Evolutionary conservation across 2,329 filamentous ascomycete species (phyloP).

Genomic region (Ophiostoma ips): DNA sequence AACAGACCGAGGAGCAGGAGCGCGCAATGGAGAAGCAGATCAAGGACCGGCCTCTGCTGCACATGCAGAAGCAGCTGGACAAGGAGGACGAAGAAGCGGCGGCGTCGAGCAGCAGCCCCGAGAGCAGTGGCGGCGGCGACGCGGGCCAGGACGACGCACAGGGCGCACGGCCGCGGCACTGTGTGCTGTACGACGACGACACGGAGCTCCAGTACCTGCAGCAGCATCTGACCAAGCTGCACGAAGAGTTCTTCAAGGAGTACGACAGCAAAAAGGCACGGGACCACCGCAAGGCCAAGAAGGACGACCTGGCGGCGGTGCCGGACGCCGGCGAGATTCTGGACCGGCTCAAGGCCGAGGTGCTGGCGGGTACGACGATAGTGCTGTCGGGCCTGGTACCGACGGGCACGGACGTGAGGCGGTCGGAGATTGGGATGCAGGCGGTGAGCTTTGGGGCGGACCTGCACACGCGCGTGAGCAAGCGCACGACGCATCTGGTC

Average conservation of each 20-base stretch:
- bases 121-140: no score
- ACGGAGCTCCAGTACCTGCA: slow-evolving; percentile 66
- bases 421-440: slow-evolving; percentile 78
- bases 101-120: not conserved
- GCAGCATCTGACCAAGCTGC: slow-evolving; percentile 59
- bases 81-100: slow-evolving; percentile 54
- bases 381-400: slow-evolving; percentile 88
- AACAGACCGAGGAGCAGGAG: slow-evolving; percentile 75
- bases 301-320: slow-evolving; percentile 22
- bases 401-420: slow-evolving; percentile 61
- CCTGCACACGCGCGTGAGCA: slow-evolving; percentile 41
- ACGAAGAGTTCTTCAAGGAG: slow-evolving; percentile 67
- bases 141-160: slow-evolving; percentile 10
- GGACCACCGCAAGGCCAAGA: slow-evolving; percentile 22
- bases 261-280: slow-evolving; percentile 46
- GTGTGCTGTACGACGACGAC: slow-evolving; percentile 77
- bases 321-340: slow-evolving; percentile 83
- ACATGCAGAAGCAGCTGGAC: slow-evolving; percentile 83
- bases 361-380: slow-evolving; percentile 61
- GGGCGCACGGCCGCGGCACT: slow-evolving; percentile 42
- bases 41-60: slow-evolving; percentile 74
- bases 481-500: slow-evolving; percentile 59
- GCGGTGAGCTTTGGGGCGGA: slow-evolving; percentile 72
- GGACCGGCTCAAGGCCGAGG: slow-evolving; percentile 61
- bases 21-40: slow-evolving; percentile 79